Percentiles rank a stretch among this genome's conserved stretches.
Conservation (phyloP, 768 basidiomycete species). For the Amanita subjunquillea region DNA sequence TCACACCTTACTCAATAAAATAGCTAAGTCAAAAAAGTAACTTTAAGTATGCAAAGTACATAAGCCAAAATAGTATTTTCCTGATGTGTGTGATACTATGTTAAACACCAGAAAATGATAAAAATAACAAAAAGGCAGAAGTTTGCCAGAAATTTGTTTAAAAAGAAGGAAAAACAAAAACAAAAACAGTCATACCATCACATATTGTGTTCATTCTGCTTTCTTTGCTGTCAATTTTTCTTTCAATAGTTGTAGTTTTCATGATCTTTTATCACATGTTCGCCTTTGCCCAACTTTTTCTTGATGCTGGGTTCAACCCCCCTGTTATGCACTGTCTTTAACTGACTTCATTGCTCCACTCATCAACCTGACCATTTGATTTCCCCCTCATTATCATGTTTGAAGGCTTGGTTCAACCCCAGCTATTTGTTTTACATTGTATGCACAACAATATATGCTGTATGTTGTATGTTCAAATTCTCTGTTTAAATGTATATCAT, state of each 20-base stretch:
- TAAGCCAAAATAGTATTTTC: too few species aligned
- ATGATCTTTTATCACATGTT: neutral
- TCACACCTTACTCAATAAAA: too few species aligned
- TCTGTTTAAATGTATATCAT: too few species aligned
- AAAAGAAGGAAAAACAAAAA: neutral
- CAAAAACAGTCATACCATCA: neutral
- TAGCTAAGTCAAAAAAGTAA: too few species aligned
- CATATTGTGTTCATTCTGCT: neutral
- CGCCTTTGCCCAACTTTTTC: neutral
- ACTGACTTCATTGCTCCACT: neutral
- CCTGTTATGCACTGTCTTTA: neutral
- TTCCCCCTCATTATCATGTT: too few species aligned
- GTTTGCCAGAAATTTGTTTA: neutral
- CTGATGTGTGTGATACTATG: neutral
- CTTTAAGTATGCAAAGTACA: too few species aligned
- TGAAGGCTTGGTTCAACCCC: too few species aligned
- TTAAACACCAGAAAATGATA: neutral
- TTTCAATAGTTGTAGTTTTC: neutral
- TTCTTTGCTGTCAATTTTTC: neutral
- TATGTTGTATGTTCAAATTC: too few species aligned
- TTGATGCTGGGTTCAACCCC: neutral
- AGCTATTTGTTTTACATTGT: too few species aligned
- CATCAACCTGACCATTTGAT: neutral
- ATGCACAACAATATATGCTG: too few species aligned
- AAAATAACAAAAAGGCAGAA: neutral